Evolutionary conservation across 2,329 filamentous ascomycete species (phyloP).

Genomic region (Parafenestella ontariensis): DNA sequence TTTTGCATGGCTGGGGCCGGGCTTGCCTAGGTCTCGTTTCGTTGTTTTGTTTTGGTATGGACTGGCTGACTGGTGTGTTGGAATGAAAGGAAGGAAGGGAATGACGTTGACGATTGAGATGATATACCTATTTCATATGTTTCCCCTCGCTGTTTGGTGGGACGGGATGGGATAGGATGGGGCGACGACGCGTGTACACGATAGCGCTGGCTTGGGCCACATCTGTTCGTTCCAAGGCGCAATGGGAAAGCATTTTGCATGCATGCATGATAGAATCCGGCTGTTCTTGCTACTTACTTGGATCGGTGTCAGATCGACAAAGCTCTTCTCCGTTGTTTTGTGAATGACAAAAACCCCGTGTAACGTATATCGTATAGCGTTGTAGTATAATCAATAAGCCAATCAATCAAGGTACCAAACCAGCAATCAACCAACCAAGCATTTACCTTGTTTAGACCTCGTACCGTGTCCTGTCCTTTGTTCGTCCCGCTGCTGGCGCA

Average conservation of each 20-base stretch:
- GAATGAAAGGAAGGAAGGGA: not conserved
- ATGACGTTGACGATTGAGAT: constrained; percentile 1
- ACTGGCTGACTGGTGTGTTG: not conserved
- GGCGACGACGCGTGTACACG: not conserved
- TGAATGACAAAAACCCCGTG: no score
- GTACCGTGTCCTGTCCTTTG: no score
- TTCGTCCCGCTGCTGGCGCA: no score
- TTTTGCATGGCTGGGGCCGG: constrained; percentile 1
- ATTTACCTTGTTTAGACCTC: no score
- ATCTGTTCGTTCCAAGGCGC: not conserved
- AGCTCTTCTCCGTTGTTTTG: not conserved
- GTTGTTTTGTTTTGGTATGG: no score
- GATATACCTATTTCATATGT: not conserved
- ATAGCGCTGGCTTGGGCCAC: not conserved
- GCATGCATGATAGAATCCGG: not conserved
- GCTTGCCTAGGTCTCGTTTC: not conserved
- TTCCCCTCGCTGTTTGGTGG: not conserved
- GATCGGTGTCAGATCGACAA: not conserved
- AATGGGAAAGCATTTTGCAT: not conserved
- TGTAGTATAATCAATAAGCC: not conserved
- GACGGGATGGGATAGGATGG: no score
- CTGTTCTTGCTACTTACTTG: no score
- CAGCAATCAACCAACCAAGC: no score
- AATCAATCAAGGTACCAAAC: not conserved
- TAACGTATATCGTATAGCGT: not conserved